Evolutionary conservation across 139 green algal species (phyloP).

Genomic region (Chlamydomonas schloesseri): DNA sequence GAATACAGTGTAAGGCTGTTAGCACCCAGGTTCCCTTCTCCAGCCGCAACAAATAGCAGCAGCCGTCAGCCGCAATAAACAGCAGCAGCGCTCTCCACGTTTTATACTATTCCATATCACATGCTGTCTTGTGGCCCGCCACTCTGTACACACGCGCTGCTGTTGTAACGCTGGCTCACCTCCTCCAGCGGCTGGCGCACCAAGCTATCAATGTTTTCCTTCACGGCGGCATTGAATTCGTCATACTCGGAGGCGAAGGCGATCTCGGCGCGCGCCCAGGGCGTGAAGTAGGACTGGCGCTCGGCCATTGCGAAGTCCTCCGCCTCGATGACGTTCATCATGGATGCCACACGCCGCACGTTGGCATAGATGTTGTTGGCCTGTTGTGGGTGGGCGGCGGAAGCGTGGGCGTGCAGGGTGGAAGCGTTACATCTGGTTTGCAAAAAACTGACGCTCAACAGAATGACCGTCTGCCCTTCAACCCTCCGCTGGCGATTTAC

Average conservation of each 20-base stretch:
- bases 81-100: too few relatives aligned
- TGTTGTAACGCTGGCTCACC: too few relatives aligned
- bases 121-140: too few relatives aligned
- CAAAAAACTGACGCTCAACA: too few relatives aligned
- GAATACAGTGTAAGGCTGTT: too few relatives aligned
- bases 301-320: constrained; percentile 42
- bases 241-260: constrained; percentile 47
- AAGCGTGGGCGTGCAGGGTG: background rate
- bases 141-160: too few relatives aligned
- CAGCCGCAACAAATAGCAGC: too few relatives aligned
- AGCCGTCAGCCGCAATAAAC: too few relatives aligned
- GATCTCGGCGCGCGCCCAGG: constrained; percentile 53
- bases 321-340: constrained; percentile 53
- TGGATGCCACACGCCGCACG: constrained; percentile 40
- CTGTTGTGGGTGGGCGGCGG: background rate
- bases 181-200: constrained; percentile 41
- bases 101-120: too few relatives aligned
- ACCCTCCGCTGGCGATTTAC: too few relatives aligned
- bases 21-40: too few relatives aligned
- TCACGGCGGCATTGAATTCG: constrained; percentile 50
- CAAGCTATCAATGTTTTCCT: constrained; percentile 41
- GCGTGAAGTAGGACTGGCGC: constrained; percentile 37
- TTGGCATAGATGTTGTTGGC: constrained; percentile 59
- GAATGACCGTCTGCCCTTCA: too few relatives aligned
- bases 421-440: background rate